Evolutionary conservation across 2,329 filamentous ascomycete genomes (phyloP).

Genomic region (Arthrobotrys entomopaga): DNA sequence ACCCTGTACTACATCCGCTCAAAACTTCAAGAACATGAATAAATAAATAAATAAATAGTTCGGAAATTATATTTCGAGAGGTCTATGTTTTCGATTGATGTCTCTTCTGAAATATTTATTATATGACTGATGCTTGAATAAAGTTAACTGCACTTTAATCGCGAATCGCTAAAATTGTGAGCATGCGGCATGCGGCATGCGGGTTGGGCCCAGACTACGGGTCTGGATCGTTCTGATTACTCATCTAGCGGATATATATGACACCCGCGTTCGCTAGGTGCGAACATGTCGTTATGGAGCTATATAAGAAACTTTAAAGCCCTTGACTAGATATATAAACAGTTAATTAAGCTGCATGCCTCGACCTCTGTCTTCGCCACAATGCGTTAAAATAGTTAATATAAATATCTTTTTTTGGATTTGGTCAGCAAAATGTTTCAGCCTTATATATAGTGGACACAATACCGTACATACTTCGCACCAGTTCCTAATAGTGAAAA

Average conservation of each 20-base stretch:
- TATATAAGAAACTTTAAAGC: not conserved
- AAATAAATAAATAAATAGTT: too few species aligned
- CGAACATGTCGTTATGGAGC: slow-evolving; percentile 14
- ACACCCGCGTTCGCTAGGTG: slow-evolving; percentile 23
- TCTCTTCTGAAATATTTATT: not conserved
- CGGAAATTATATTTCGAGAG: not conserved
- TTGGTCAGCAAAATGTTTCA: too few species aligned
- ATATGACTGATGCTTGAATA: not conserved
- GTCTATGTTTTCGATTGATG: not conserved
- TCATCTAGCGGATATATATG: slow-evolving; percentile 26
- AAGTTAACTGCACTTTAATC: not conserved
- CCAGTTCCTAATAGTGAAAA: too few species aligned
- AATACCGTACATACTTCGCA: too few species aligned
- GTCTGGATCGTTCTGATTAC: slow-evolving; percentile 33
- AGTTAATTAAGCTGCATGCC: too few species aligned
- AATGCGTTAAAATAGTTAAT: too few species aligned
- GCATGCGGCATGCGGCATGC: too few species aligned
- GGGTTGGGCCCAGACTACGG: too few species aligned
- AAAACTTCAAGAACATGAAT: not conserved
- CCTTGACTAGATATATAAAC: too few species aligned
- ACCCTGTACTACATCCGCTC: not conserved
- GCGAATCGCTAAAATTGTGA: not conserved
- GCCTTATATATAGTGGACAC: too few species aligned
- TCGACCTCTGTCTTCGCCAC: too few species aligned
- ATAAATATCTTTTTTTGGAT: too few species aligned